A percentile compares a stretch with the other conserved stretches of the same genome.
Evolutionary conservation across 2,329 filamentous ascomycete genomes (phyloP).

Genomic region (Xylariaceae sp.): DNA sequence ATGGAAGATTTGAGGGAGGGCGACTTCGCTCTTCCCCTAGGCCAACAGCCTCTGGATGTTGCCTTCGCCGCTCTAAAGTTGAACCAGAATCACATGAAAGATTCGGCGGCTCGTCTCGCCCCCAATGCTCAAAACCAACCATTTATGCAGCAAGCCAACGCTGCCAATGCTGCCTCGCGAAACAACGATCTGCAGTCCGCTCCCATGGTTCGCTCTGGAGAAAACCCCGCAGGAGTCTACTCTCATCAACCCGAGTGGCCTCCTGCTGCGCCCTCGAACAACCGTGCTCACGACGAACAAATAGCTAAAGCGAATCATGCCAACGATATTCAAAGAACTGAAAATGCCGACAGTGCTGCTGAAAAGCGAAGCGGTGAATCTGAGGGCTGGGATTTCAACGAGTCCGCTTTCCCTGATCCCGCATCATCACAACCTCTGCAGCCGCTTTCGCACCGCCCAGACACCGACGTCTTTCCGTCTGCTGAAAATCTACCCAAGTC

Average conservation of each 20-base stretch:
- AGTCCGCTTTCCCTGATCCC: constrained; percentile 62
- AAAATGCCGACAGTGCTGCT: constrained; percentile 39
- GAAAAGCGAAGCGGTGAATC: constrained; percentile 51
- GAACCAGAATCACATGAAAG: constrained; percentile 56
- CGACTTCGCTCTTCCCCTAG: constrained; percentile 45
- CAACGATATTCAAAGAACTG: constrained; percentile 37
- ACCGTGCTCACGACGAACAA: constrained; percentile 26
- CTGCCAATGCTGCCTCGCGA: constrained; percentile 31
- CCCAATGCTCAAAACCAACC: constrained; percentile 56
- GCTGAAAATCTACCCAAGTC: constrained; percentile 80
- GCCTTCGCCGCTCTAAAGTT: constrained; percentile 33
- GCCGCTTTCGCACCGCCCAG: constrained; percentile 62
- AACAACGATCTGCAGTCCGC: constrained; percentile 41
- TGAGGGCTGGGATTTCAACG: constrained; percentile 93
- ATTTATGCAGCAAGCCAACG: constrained; percentile 41
- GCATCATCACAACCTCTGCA: constrained; percentile 40
- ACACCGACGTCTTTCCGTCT: constrained; percentile 82
- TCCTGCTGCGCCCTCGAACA: constrained; percentile 17
- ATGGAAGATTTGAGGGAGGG: constrained; percentile 57
- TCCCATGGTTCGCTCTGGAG: constrained; percentile 51
- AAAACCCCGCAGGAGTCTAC: constrained; percentile 43
- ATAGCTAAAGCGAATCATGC: constrained; percentile 34
- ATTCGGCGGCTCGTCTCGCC: constrained; percentile 50
- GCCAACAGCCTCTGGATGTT: constrained; percentile 39
- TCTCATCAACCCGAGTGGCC: constrained; percentile 28